Evolutionary conservation across 345 rosid species (phyloP), one percentile per base, ranked within the genome.

Genomic region (Acer yangbiense): DNA sequence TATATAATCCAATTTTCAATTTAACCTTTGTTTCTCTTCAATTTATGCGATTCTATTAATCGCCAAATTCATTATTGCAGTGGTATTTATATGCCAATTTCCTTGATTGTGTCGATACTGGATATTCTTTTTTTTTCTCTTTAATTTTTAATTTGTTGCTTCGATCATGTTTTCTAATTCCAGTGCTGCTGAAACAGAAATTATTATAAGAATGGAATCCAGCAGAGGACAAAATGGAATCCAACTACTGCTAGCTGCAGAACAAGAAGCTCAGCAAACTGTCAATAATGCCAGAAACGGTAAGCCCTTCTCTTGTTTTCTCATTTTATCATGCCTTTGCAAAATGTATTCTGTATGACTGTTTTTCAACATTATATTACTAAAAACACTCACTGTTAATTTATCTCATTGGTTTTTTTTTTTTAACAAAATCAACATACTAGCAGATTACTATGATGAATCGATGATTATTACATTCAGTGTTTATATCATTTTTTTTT

Each of bases 251-350:
- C 89, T 88, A 67, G 84, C 86, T 81, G 88, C 91, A 0, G 91
- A 90, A 60, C 87, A 90, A 81, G 90, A 87, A 77, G 90, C 94
- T 76, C 90, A 87, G 83, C 89, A 87, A 62, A 87, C 87, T 77
- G 92, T 88, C 71, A 82, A 79, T 75, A 68, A 86, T 70, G 89
- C 92, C 46, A 82, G 88, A 80, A 84, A 71, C 32, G 81, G 92
- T 87, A 79, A 74, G 41, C 60, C 43, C 5, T 63, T 67, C 46
- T 63, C 57, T 21, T 43, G 9, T 11, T 69, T 61, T 50, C 32
- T 46, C 12, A 1, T 20, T 35, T 17, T 60, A 17, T 58, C 10
- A 32, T 29, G 55, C 35, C 12, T 54, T 52, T 32, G 63, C 35
- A 25, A 61, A 25, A 48, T 29, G 27, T 48, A 9, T 18, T 69